Evolutionary conservation across 2,329 filamentous ascomycete genomes (phyloP), one percentile per base, ranked within the genome.

Genomic region (Aspergillus aculeatus): DNA sequence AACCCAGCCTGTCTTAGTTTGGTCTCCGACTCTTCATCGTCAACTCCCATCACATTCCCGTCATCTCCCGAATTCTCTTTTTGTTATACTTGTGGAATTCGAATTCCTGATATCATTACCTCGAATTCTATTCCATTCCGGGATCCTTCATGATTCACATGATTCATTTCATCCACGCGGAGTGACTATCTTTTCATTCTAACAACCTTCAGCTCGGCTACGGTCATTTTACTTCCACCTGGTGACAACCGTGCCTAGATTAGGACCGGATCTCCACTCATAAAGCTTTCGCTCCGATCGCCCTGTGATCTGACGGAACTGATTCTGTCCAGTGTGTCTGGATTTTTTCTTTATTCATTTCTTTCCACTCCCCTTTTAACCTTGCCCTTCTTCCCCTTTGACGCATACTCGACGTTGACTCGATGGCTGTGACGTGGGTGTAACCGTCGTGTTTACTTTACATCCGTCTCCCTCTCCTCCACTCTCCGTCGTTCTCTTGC

Each of bases 361-460:
- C 54, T 23, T 26, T 23, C 49, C 11, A n/a, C n/a, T n/a, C 10
- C 9, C 32, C 26, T 5, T 29, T 29, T 29, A 16, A 35, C 32
- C 32, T 35, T 35, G 6, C 10, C 14, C 32, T 35, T 12, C 32
- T 29, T 29, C 26, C 26, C 32, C 38, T 44, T 19, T 12, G 16
- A 44, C 38, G 14, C 38, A 44, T 44, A 23, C 12, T 50, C 50
- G 19, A 50, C 56, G 35, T 55, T 44, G 44, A 32, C 48, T 65
- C 57, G 50, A 67, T 67, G 65, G 66, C 66, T 67, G 64, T 61
- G 64, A 62, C 60, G 57, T 54, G 59, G 54, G 63, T 61, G 62
- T 68, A 62, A 67, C 59, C 48, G 53, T 56, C 54, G 31, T 47
- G 62, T 63, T 64, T 66, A 58, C 38, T 61, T 64, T 64, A 63